Evolutionary conservation across 257 asterid species (phyloP).

Genomic region (Thymus quinquecostatus): DNA sequence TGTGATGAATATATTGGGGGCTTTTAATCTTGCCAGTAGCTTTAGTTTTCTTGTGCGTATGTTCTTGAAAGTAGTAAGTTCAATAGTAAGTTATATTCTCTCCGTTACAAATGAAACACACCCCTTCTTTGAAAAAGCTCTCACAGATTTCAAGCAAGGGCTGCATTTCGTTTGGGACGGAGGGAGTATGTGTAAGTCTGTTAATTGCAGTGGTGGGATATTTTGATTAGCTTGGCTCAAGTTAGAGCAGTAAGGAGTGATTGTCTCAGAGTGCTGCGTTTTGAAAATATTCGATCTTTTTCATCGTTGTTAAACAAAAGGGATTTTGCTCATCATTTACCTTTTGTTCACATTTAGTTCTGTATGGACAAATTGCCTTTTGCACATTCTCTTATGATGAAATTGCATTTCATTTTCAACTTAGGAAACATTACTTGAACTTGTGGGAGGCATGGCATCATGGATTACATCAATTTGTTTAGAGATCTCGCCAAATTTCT

Average conservation of each 20-base stretch:
- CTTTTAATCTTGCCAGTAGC: constrained; percentile 9
- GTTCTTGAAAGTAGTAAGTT: background rate
- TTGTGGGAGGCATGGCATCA: background rate
- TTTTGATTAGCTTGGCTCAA: background rate
- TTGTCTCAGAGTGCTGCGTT: background rate
- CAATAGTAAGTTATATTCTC: too few relatives aligned
- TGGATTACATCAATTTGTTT: background rate
- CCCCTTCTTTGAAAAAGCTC: too few relatives aligned
- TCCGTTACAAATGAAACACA: too few relatives aligned
- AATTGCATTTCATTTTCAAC: constrained; percentile 2
- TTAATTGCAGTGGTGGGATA: background rate
- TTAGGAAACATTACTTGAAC: background rate
- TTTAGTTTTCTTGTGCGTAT: background rate
- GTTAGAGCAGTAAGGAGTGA: constrained; percentile 2
- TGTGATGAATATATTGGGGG: background rate
- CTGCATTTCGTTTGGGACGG: too few relatives aligned
- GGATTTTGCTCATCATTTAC: background rate
- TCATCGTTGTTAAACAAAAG: background rate
- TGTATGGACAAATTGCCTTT: background rate
- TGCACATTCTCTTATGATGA: background rate
- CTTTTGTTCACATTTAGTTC: background rate
- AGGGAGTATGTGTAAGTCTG: background rate
- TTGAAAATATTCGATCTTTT: background rate
- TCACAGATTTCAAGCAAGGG: too few relatives aligned
- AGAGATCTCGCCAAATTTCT: background rate